Evolutionary conservation across 2,329 filamentous ascomycete species (phyloP).

Genomic region (Parasarocladium wereldwijsianum): DNA sequence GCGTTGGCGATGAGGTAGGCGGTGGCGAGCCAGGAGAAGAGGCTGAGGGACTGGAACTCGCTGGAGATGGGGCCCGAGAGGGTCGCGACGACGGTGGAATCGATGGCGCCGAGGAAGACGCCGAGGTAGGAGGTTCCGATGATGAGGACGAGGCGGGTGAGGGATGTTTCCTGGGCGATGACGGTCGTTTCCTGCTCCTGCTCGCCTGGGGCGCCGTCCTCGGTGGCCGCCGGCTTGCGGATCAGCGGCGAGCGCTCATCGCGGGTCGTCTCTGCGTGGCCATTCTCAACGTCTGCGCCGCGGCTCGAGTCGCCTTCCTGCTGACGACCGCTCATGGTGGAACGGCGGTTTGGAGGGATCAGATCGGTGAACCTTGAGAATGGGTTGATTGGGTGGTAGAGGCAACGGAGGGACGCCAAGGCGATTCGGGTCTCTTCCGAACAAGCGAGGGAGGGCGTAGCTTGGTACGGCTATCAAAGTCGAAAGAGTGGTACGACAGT

Average conservation of each 20-base stretch:
- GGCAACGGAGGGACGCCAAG: too few species aligned
- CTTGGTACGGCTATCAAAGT: too few species aligned
- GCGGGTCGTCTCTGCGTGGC: not conserved
- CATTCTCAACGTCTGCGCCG: conserved; percentile 3
- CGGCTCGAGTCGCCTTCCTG: not conserved
- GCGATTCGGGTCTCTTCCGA: too few species aligned
- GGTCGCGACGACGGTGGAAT: conserved; percentile 75
- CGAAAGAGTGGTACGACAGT: too few species aligned
- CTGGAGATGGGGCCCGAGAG: conserved; percentile 71
- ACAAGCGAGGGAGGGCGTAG: too few species aligned
- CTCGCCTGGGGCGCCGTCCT: not conserved
- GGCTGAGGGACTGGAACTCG: conserved; percentile 65
- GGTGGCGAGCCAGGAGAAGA: conserved; percentile 78
- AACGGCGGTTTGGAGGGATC: too few species aligned
- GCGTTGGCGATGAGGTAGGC: conserved; percentile 83
- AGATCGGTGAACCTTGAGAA: too few species aligned
- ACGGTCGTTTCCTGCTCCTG: conserved; percentile 30
- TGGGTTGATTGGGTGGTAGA: too few species aligned
- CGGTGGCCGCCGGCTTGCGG: not conserved
- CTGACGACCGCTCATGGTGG: too few species aligned
- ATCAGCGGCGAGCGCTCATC: conserved; percentile 3
- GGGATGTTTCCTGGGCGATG: conserved; percentile 32
- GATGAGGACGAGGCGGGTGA: conserved; percentile 34
- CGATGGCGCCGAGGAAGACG: conserved; percentile 50
- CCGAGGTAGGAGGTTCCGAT: conserved; percentile 42